Conservation (phyloP, 495 filamentous ascomycete species). For the Trichoderma asperelloides region DNA sequence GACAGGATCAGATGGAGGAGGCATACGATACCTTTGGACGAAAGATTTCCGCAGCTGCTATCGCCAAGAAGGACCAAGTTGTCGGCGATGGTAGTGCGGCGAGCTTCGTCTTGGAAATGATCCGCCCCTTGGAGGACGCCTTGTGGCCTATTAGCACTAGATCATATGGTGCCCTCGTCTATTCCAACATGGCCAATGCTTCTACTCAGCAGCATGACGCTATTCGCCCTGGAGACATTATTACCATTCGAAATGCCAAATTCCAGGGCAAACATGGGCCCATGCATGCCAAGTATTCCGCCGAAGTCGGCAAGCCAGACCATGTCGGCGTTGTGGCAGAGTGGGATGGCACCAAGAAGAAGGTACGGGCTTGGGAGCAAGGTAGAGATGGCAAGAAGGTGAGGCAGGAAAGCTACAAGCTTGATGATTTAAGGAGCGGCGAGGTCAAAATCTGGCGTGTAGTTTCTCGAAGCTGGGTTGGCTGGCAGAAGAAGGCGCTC, state of each 20-base stretch:
- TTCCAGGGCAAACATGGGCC: constrained; percentile 94
- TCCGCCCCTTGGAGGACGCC: constrained; percentile 62
- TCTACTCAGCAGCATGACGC: constrained; percentile 83
- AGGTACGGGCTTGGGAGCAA: constrained; percentile 92
- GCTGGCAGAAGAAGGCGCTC: constrained; percentile 45
- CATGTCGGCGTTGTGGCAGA: constrained; percentile 96
- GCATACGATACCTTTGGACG: constrained; percentile 70
- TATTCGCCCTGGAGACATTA: constrained; percentile 87
- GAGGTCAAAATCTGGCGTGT: constrained; percentile 98
- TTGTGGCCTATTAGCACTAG: constrained; percentile 76
- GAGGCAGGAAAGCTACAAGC: constrained; percentile 84
- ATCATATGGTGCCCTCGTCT: constrained; percentile 85
- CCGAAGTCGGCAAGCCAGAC: constrained; percentile 84
- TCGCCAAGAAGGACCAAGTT: constrained; percentile 61
- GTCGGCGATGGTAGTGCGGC: constrained; percentile 78
- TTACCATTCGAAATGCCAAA: constrained; percentile 86
- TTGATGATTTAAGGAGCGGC: constrained; percentile 84
- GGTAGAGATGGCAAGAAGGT: constrained; percentile 84
- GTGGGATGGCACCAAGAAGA: constrained; percentile 99
- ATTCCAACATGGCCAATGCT: constrained; percentile 89
- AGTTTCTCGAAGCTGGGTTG: constrained; percentile 85
- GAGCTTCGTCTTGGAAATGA: constrained; percentile 66
- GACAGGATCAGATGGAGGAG: constrained; percentile 90
- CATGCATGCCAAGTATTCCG: constrained; percentile 87
- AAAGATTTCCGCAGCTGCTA: constrained; percentile 59